Evolutionary conservation across 2,329 filamentous ascomycete genomes (phyloP).

Genomic region (Graphilbum sp.): DNA sequence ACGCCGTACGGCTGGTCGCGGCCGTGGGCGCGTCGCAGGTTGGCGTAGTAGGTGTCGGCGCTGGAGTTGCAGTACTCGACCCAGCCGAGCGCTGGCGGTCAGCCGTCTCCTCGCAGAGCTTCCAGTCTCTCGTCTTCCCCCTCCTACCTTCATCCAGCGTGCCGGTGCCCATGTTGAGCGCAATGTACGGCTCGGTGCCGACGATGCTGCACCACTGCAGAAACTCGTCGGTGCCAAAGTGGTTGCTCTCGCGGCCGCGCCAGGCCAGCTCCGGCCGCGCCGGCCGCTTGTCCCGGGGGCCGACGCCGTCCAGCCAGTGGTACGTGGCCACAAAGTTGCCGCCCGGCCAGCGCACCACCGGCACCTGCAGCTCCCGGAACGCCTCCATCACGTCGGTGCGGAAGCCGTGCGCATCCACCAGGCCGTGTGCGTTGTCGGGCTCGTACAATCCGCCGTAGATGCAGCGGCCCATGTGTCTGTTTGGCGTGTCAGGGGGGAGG

Average conservation of each 20-base stretch:
- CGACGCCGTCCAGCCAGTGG: conserved; percentile 71
- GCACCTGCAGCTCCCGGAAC: conserved; percentile 56
- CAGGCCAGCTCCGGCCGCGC: conserved; percentile 58
- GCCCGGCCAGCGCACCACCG: conserved; percentile 66
- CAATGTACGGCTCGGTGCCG: conserved; percentile 62
- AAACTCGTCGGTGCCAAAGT: conserved; percentile 78
- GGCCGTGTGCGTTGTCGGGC: conserved; percentile 40
- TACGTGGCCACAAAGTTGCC: conserved; percentile 78
- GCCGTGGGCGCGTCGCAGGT: conserved; percentile 60
- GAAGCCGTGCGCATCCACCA: conserved; percentile 61
- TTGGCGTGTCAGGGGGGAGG: too few relatives aligned
- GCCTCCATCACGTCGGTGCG: conserved; percentile 63
- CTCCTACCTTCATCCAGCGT: conserved; percentile 26
- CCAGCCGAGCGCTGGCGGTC: conserved; percentile 43
- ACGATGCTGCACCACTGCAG: conserved; percentile 63
- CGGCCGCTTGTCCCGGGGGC: conserved; percentile 53
- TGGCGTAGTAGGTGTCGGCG: conserved; percentile 67
- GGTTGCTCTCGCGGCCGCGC: conserved; percentile 60
- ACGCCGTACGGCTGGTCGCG: conserved; percentile 62
- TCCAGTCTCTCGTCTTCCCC: too few relatives aligned
- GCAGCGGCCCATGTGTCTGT: conserved; percentile 76
- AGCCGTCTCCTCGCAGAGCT: neutral
- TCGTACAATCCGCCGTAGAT: conserved; percentile 81
- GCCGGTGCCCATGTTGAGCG: conserved; percentile 68
- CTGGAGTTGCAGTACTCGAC: conserved; percentile 74